Conservation (phyloP, 805 yeast species). For the Schizosaccharomyces lindneri region DNA sequence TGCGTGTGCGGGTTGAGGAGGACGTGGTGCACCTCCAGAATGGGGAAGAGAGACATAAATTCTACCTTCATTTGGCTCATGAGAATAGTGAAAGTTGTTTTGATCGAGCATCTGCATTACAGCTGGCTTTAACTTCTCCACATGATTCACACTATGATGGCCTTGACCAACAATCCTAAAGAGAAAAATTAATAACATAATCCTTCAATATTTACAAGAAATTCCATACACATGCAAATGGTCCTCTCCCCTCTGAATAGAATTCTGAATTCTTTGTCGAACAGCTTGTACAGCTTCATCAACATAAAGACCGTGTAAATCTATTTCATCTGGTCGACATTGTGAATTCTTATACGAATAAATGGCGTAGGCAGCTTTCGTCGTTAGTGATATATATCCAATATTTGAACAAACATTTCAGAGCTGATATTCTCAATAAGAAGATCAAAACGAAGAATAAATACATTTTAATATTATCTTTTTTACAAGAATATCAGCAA, state of each 20-base stretch:
- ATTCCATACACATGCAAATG: conserved; percentile 28
- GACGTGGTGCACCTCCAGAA: not conserved
- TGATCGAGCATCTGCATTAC: not conserved
- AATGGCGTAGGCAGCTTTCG: conserved; percentile 52
- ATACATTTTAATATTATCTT: no score
- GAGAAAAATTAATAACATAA: not conserved
- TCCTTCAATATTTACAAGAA: not conserved
- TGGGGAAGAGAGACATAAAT: not conserved
- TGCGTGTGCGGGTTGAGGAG: not conserved
- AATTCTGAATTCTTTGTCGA: conserved; percentile 47
- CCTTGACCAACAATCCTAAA: conserved; percentile 2
- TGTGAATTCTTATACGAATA: conserved; percentile 74
- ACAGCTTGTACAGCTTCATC: conserved; percentile 65
- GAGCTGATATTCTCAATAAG: no score
- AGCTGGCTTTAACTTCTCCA: not conserved
- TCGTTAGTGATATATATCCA: not conserved
- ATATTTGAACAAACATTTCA: not conserved
- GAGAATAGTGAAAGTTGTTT: not conserved
- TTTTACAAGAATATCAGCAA: no score
- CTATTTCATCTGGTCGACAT: conserved; percentile 66
- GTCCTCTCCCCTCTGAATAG: conserved; percentile 29
- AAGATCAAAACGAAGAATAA: no score
- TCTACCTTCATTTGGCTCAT: not conserved
- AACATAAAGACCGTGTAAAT: conserved; percentile 74
- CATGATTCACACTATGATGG: conserved; percentile 1